A percentile compares a stretch with the other conserved stretches of the same genome.
phyloP scores from a whole-genome alignment of 305 asterid genomes.

The Coffea humblotiana region DNA sequence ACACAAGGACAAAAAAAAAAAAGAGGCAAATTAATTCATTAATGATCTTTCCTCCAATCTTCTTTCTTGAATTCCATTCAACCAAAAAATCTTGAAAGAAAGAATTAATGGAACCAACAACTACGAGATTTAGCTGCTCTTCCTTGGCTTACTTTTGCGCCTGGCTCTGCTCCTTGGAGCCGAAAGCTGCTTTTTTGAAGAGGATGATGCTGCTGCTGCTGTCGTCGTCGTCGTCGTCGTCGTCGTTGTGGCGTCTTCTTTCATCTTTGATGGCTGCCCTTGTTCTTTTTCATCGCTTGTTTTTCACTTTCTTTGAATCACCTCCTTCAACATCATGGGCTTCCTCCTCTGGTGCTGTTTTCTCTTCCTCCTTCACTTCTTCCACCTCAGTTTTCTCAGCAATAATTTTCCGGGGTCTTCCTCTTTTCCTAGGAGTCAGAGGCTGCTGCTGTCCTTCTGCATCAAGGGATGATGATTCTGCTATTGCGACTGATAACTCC shows the following conservation, averaged over 20 bases:
- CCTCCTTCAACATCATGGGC: conserved; percentile 23
- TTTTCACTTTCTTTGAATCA: conserved; percentile 37
- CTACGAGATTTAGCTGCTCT: conserved; percentile 37
- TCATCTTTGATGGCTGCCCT: conserved; percentile 15
- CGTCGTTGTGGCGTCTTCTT: conserved; percentile 20
- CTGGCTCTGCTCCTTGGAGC: conserved; percentile 47
- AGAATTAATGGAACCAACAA: neutral
- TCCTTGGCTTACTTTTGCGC: conserved; percentile 65
- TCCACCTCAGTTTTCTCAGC: conserved; percentile 23
- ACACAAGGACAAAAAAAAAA: neutral
- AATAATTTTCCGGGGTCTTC: conserved; percentile 55
- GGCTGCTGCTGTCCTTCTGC: conserved; percentile 29
- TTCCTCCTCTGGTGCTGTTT: neutral
- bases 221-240: neutral
- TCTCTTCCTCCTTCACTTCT: conserved; percentile 20
- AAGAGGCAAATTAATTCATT: neutral
- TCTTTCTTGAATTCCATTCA: neutral
- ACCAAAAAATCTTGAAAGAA: neutral
- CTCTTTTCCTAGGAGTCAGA: conserved; percentile 54
- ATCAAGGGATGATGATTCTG: conserved; percentile 44
- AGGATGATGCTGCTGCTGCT: conserved; percentile 1
- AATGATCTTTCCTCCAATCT: neutral
- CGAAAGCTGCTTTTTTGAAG: conserved; percentile 30
- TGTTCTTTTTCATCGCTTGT: conserved; percentile 17
- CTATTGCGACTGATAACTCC: conserved; percentile 47